These are phyloP conservation scores for Elaeis oleifera DNA, from an alignment of 202 grass and related monocot species.

Conservation along the genomic window DNA sequence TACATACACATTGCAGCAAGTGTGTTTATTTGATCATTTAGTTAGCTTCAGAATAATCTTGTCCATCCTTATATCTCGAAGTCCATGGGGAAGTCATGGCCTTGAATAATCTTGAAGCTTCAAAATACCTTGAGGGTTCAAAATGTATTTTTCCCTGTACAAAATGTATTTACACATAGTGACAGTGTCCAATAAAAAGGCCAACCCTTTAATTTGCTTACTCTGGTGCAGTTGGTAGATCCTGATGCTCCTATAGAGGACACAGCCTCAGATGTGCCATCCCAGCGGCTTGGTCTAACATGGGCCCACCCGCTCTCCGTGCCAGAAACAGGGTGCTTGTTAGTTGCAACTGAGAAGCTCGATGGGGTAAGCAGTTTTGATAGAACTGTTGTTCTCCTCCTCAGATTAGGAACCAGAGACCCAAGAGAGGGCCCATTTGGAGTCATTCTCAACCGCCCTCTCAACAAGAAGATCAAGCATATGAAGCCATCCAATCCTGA, in stretches of 20 bases:
- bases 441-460: conserved; percentile 73
- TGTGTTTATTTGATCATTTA: no score
- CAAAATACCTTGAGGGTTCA: no score
- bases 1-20: no score
- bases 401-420: conserved; percentile 54
- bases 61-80: no score
- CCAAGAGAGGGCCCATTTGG: conserved; percentile 60
- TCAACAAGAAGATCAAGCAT: conserved; percentile 69
- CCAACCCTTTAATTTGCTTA: background rate
- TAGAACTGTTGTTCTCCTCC: conserved; percentile 73
- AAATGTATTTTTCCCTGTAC: no score
- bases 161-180: no score
- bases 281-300: conserved; percentile 39
- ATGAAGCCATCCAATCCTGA: conserved; percentile 39
- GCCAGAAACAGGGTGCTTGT: conserved; percentile 68
- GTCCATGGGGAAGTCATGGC: no score
- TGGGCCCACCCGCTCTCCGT: conserved; percentile 82
- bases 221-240: conserved; percentile 44
- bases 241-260: conserved; percentile 21
- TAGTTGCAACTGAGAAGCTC: conserved; percentile 77
- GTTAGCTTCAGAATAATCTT: no score
- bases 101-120: no score
- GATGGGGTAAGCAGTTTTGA: conserved; percentile 58
- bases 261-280: conserved; percentile 19
- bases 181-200: no score